These are phyloP conservation scores for Aureobasidium sp. DNA, from an alignment of 2,329 filamentous ascomycete species.

Conservation along the genomic window DNA sequence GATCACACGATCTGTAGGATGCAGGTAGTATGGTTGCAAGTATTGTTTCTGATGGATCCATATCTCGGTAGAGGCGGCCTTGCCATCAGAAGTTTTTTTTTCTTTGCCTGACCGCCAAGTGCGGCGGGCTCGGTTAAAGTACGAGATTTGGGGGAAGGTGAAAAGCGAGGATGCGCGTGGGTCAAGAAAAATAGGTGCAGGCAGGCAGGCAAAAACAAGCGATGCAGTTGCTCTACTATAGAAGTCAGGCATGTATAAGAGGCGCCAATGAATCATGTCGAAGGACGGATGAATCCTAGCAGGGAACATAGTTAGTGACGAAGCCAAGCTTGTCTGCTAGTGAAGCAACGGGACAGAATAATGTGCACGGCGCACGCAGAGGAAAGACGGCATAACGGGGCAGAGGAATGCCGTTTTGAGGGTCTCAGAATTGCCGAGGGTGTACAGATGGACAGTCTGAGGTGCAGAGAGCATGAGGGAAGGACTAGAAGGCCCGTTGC, in stretches of 20 bases:
- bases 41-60: too few relatives aligned
- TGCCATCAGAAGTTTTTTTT: too few relatives aligned
- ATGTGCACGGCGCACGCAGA: neutral
- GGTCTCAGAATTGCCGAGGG: neutral
- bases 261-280: slow-evolving; percentile 3
- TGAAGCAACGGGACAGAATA: neutral
- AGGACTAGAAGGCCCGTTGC: neutral
- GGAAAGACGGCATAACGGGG: neutral
- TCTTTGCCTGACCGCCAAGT: too few relatives aligned
- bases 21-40: too few relatives aligned
- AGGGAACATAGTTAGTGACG: neutral
- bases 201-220: slow-evolving; percentile 1
- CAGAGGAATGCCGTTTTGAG: neutral
- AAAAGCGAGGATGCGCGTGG: too few relatives aligned
- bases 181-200: too few relatives aligned
- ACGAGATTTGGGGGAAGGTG: neutral
- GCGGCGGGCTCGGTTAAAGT: neutral
- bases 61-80: too few relatives aligned
- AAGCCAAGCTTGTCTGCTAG: neutral
- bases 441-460: neutral
- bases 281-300: neutral
- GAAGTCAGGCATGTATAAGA: slow-evolving; percentile 11
- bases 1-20: neutral
- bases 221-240: neutral
- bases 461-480: neutral